phyloP scores from a whole-genome alignment of 192 early-diverging fungal species.

The Umbelopsis sp. region DNA sequence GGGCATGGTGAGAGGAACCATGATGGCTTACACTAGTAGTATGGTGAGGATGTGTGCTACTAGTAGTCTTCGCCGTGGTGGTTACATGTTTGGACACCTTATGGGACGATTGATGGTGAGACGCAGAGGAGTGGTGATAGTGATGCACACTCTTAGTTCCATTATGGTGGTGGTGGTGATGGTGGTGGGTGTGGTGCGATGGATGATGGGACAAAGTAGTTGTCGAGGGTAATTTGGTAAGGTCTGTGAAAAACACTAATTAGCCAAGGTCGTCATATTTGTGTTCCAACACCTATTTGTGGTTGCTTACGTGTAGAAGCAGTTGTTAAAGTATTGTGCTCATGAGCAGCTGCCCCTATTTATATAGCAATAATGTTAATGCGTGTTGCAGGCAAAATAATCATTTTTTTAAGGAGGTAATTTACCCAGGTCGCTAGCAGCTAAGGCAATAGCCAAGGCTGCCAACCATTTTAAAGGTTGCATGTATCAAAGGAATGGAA shows the following conservation, averaged over 20 bases:
- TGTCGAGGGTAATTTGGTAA: not conserved
- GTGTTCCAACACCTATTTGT: too few relatives aligned
- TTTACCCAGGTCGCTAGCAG: conserved; percentile 19
- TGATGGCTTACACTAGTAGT: conserved; percentile 1
- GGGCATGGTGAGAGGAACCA: not conserved
- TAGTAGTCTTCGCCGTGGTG: not conserved
- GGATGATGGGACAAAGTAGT: conserved; percentile 2
- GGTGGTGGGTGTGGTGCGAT: not conserved
- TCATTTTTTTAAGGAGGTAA: not conserved
- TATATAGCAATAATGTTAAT: not conserved
- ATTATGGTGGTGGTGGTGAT: conserved; percentile 4
- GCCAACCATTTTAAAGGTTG: conserved; percentile 21
- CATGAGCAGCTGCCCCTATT: conserved; percentile 5
- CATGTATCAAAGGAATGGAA: conserved; percentile 23
- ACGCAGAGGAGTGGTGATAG: not conserved
- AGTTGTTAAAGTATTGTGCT: not conserved
- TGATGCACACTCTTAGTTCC: not conserved
- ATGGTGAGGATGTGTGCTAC: not conserved
- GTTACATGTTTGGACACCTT: not conserved
- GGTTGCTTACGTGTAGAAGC: not conserved
- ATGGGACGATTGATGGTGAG: not conserved
- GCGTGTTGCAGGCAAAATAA: not conserved
- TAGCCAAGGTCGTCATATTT: too few relatives aligned
- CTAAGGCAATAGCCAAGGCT: conserved; percentile 14
- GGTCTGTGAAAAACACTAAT: not conserved